Base-by-base conservation (phyloP, 1,139 yeast species). In the Yamadazyma conglobata region DNA sequence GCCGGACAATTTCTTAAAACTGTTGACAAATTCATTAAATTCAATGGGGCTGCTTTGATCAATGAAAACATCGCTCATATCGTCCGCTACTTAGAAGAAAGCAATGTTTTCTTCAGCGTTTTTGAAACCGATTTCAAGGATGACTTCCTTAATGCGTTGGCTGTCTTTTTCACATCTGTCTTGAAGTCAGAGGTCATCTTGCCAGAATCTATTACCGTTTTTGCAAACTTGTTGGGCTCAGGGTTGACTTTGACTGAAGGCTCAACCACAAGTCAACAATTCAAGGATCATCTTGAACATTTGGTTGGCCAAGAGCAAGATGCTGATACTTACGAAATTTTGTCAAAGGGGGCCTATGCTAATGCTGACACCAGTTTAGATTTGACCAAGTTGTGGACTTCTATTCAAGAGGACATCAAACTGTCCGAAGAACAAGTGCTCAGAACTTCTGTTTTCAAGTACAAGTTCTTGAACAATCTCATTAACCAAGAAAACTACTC, bases 1-100 rank as follows among this genome's bases (percentile, higher is more conserved):
- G 34, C 57, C 1, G 27, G 28, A 3, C 39, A 48, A 2, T 60
- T 72, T 41, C 39, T 67, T 17, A 42, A 45, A 4, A 37, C 56
- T 3, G 35, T 77, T 12, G 58, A 54, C 31, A 61, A 56, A 37
- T 76, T 73, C 41, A 54, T 65, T 18, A 63, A 58, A 25, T 55
- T 60, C 36, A 76, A 75, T 48, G 69, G 68, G 0, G 38, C 41
- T 28, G 34, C 43, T 0, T 40, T 72, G 11, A 52, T 66, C 24
- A 47, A 41, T 15, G 65, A 62, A 2, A 65, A 73, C 30, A 33
- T 62, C 8, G 54, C 50, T 1, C 18, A 36, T 3, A 31, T 65
- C 5, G 24, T 38, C 11, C 28, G 38, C 1, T 58, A 54, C 34
- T 40, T 59, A 19, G n/a, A 26, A 1, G 25, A 25, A 2, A 42